These are phyloP conservation scores for Pilasporangium apinafurcum DNA, from an alignment of 352 stramenopile species.

Conservation along the genomic window DNA sequence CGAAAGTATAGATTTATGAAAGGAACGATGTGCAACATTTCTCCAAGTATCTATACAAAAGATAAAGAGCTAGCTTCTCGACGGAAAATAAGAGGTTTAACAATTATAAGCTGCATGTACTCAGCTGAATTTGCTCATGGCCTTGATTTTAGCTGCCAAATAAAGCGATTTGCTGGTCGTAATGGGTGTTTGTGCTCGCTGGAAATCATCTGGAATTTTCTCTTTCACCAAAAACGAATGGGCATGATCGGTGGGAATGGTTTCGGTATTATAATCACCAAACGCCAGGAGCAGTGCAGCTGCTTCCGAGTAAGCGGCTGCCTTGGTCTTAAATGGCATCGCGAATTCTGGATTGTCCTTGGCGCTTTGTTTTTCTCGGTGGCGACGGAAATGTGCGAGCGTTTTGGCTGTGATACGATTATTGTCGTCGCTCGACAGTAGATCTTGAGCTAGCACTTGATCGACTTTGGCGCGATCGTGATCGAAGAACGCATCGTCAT, in stretches of 20 bases:
- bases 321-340: slow-evolving; percentile 24
- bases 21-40: too few relatives aligned
- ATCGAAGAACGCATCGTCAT: slow-evolving; percentile 41
- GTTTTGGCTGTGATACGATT: slow-evolving; percentile 23
- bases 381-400: slow-evolving; percentile 31
- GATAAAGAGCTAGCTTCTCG: too few relatives aligned
- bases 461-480: slow-evolving; percentile 8
- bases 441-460: too few relatives aligned
- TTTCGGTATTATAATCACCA: slow-evolving; percentile 19
- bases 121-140: not conserved
- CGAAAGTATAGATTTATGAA: too few relatives aligned
- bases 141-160: slow-evolving; percentile 30
- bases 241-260: slow-evolving; percentile 30
- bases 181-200: slow-evolving; percentile 19
- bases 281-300: slow-evolving; percentile 38
- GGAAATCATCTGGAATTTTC: slow-evolving; percentile 37
- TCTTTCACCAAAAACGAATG: slow-evolving; percentile 41
- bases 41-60: too few relatives aligned
- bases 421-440: too few relatives aligned
- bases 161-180: slow-evolving; percentile 17
- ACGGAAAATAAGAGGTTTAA: too few relatives aligned
- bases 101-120: too few relatives aligned
- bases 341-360: slow-evolving; percentile 30
- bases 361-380: slow-evolving; percentile 33
- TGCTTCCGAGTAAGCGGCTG: slow-evolving; percentile 37